Conservation (phyloP, 768 basidiomycete species). For the Xerocomellus amylosporus region DNA sequence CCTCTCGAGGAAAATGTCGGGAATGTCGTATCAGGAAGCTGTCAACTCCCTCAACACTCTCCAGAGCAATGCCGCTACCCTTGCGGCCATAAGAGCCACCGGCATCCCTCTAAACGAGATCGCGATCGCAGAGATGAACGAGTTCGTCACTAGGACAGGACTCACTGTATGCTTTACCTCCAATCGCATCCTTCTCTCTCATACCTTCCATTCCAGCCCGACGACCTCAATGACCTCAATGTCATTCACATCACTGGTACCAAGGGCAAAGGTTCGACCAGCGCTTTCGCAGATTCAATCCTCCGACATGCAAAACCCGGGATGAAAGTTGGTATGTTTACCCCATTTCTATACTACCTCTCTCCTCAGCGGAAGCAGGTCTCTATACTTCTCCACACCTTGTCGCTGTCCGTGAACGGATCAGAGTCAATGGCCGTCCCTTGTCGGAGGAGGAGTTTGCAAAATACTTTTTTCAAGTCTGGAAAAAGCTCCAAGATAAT, state of each 20-base stretch:
- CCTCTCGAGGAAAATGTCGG: constrained; percentile 47
- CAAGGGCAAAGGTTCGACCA: constrained; percentile 97
- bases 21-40: constrained; percentile 63
- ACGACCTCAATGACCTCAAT: constrained; percentile 83
- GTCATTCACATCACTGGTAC: constrained; percentile 97
- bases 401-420: constrained; percentile 92
- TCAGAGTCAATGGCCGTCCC: constrained; percentile 88
- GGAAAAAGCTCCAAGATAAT: constrained; percentile 77
- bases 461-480: constrained; percentile 93
- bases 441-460: constrained; percentile 87
- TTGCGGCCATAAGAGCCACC: constrained; percentile 78
- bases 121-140: constrained; percentile 86
- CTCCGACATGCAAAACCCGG: constrained; percentile 69
- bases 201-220: constrained; percentile 47
- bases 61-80: constrained; percentile 90
- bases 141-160: constrained; percentile 84
- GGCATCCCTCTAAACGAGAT: constrained; percentile 51
- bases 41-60: constrained; percentile 71
- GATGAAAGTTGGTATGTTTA: constrained; percentile 74
- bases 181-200: constrained; percentile 5
- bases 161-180: constrained; percentile 58
- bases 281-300: constrained; percentile 88
- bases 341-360: neutral
- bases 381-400: constrained; percentile 97
- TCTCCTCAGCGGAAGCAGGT: constrained; percentile 44